A percentile compares a stretch with the other conserved stretches of the same genome.
phyloP scores from a whole-genome alignment of 2,329 filamentous ascomycete species.

The Zasmidium citrigriseum region DNA sequence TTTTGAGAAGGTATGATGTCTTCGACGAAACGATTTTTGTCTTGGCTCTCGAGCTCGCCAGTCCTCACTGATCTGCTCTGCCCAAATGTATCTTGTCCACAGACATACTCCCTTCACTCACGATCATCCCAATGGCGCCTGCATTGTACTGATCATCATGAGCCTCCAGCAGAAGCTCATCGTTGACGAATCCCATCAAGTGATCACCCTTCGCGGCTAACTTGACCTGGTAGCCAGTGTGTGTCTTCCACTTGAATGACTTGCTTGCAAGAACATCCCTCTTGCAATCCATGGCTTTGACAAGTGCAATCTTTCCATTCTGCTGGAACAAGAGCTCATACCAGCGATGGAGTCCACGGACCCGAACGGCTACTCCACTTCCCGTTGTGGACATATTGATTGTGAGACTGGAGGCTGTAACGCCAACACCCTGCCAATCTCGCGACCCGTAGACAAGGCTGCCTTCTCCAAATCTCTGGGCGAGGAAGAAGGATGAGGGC shows the following conservation, averaged over 20 bases:
- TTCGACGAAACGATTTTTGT: not conserved
- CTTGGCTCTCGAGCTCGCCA: too few species aligned
- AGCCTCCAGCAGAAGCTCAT: not conserved
- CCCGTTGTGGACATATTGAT: not conserved
- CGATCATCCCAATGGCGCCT: not conserved
- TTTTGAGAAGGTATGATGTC: constrained; percentile 1
- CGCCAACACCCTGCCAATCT: not conserved
- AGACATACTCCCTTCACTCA: not conserved
- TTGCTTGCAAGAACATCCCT: not conserved
- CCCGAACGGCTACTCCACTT: not conserved
- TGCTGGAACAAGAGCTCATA: not conserved
- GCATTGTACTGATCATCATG: not conserved
- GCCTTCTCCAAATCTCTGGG: not conserved
- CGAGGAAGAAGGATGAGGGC: not conserved
- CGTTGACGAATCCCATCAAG: not conserved
- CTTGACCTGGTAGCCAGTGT: not conserved
- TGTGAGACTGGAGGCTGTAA: not conserved
- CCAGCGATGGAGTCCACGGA: not conserved
- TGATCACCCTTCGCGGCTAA: not conserved
- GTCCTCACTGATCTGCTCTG: not conserved
- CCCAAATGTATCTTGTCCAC: not conserved
- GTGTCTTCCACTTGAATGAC: not conserved
- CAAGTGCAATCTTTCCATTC: not conserved
- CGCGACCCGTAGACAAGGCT: not conserved
- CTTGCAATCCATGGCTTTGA: not conserved